Evolutionary conservation across 495 filamentous ascomycete species (phyloP).

Genomic region (Neurospora sp.): DNA sequence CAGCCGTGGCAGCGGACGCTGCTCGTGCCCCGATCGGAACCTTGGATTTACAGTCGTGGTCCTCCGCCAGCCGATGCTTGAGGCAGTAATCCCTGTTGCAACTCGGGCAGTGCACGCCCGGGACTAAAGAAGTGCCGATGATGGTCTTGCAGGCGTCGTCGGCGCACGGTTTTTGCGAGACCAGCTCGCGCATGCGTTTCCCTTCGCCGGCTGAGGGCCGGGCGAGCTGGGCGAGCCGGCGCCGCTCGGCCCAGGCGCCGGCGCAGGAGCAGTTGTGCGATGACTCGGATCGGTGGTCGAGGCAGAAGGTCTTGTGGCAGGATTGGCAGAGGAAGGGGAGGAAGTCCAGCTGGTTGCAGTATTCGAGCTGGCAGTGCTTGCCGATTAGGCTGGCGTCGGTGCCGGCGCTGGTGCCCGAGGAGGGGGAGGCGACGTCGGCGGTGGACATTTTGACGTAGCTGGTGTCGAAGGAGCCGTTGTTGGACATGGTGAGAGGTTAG

Average conservation of each 20-base stretch:
- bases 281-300: slow-evolving; percentile 85
- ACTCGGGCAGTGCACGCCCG: slow-evolving; percentile 67
- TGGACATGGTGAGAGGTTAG: slow-evolving; percentile 28
- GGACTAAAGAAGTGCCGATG: slow-evolving; percentile 68
- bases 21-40: slow-evolving; percentile 59
- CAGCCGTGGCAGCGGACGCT: slow-evolving; percentile 13
- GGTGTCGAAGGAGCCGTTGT: slow-evolving; percentile 26
- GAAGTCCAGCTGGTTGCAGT: slow-evolving; percentile 93
- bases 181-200: slow-evolving; percentile 31
- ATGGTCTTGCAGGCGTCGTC: slow-evolving; percentile 69
- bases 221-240: slow-evolving; percentile 45
- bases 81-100: slow-evolving; percentile 88
- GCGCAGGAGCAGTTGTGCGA: slow-evolving; percentile 70
- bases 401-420: slow-evolving; percentile 38
- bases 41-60: slow-evolving; percentile 69
- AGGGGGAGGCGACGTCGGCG: slow-evolving; percentile 40
- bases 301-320: slow-evolving; percentile 77
- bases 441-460: slow-evolving; percentile 39
- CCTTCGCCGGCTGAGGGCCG: slow-evolving; percentile 35
- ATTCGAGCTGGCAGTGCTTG: slow-evolving; percentile 78
- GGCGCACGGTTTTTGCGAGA: slow-evolving; percentile 50
- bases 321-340: slow-evolving; percentile 91
- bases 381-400: slow-evolving; percentile 78
- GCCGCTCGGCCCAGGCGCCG: slow-evolving; percentile 75
- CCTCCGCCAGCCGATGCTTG: slow-evolving; percentile 76